phyloP scores from a whole-genome alignment of 345 rosid species.

The Hibiscus tridactylites region DNA sequence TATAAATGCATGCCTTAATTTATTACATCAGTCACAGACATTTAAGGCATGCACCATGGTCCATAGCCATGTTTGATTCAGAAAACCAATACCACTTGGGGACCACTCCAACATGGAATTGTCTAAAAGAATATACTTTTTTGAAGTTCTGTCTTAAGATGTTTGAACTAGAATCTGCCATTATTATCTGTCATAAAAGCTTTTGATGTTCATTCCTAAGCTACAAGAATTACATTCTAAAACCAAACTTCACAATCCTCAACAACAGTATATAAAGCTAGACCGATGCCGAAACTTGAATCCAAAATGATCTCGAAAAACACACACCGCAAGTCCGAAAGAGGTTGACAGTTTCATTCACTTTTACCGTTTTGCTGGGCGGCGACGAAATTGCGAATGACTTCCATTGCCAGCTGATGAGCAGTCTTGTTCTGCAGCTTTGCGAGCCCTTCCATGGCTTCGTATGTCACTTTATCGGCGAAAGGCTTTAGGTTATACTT shows the following conservation, averaged over 20 bases:
- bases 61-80: neutral
- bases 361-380: constrained; percentile 56
- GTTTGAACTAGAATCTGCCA: too few species aligned
- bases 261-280: neutral
- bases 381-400: constrained; percentile 53
- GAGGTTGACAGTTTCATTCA: constrained; percentile 20
- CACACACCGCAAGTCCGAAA: neutral
- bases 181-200: neutral
- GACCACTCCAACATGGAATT: neutral
- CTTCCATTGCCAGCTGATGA: constrained; percentile 57
- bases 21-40: neutral
- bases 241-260: neutral
- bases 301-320: constrained; percentile 1
- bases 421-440: constrained; percentile 56
- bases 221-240: neutral
- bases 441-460: constrained; percentile 56
- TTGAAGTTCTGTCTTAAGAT: too few species aligned
- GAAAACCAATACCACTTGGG: neutral
- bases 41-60: constrained; percentile 3
- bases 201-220: neutral
- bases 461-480: constrained; percentile 54
- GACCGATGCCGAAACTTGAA: constrained; percentile 9
- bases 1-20: neutral
- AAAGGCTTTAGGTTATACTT: constrained; percentile 49
- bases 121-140: neutral